A percentile compares a stretch with the other conserved stretches of the same genome.
Conservation (phyloP, 1,284 basidiomycete species). For the Salmacisia buchloeana region DNA sequence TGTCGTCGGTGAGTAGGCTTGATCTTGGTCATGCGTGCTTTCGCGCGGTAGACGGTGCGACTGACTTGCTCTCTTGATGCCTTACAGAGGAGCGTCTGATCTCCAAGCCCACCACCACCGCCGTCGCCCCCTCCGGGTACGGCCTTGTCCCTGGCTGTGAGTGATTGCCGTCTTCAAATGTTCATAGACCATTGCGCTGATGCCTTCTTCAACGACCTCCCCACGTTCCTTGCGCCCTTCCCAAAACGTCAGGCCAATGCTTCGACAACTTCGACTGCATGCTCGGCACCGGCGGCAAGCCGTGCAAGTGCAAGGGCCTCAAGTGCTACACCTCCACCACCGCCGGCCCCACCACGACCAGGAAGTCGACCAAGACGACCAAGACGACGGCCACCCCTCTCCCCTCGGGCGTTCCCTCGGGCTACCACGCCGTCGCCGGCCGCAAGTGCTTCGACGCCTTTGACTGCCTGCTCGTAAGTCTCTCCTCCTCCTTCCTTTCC, state of each 20-base stretch:
- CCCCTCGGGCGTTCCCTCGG: slow-evolving; percentile 5
- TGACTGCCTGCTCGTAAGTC: neutral
- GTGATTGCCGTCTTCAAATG: no score
- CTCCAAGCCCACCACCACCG: no score
- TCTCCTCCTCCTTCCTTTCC: neutral
- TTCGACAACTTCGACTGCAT: slow-evolving; percentile 8
- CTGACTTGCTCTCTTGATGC: neutral
- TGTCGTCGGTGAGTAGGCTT: neutral
- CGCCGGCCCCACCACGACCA: neutral
- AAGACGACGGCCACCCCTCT: neutral
- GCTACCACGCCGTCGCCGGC: slow-evolving; percentile 5
- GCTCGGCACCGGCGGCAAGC: slow-evolving; percentile 1
- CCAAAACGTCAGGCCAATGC: no score
- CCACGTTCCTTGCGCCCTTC: slow-evolving; percentile 2
- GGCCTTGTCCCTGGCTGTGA: no score
- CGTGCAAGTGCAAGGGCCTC: neutral
- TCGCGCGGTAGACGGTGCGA: neutral
- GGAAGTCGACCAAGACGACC: neutral
- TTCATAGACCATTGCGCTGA: no score
- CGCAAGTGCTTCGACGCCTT: neutral
- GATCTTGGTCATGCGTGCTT: neutral
- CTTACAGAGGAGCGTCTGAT: neutral
- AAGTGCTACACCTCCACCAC: slow-evolving; percentile 9
- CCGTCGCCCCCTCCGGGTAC: no score
- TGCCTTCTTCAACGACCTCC: neutral